Base-by-base conservation (phyloP, 768 basidiomycete genomes). In the Candolleomyces eurysporus region DNA sequence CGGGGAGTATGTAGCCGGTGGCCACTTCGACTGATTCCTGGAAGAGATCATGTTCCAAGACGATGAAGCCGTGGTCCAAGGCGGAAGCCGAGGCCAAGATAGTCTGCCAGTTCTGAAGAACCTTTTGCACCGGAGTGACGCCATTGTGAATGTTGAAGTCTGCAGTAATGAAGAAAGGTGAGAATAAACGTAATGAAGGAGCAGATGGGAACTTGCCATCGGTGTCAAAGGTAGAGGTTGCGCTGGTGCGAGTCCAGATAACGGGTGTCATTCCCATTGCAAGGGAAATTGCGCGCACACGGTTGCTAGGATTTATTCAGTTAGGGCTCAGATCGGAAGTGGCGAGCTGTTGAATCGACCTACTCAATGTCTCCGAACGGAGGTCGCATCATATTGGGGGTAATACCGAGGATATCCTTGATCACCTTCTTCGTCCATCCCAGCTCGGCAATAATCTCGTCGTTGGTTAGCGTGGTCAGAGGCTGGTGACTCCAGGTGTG, bases 351-450 rank as follows among this genome's bases (percentile, higher is more conserved):
- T 26, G 13, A 57, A 51, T 17, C 36, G 48, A 76, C 83, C 16
- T 65, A 86, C 87, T 90, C 90, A 56, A 91, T 88, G 69, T 91
- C 91, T 63, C 90, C 90, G 67, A 79, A 96, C 48, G 92, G 92
- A 42, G 92, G 91, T 31, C 92, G 80, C 87, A 91, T 90, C 73
- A 81, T 86, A 65, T 85, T 85, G 22, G 92, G 92, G 0, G 90
- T 88, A 14, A 91, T 85, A 52, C 89, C 94, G 39, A 88, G 76
- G 49, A 90, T 83, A 69, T 95, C 91, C 70, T 87, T 87, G 74
- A 96, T 94, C 60, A 88, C 79, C 75, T 95, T 89, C 74, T 84
- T 90, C 5, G 89, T 82, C 92, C 92, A 96, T 4, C 91, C 92
- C 39, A 96, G 78, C 72, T 95, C 93, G 48, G 92, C 93, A 61